Evolutionary conservation across 345 rosid species (phyloP).

Genomic region (Linum usitatissimum): DNA sequence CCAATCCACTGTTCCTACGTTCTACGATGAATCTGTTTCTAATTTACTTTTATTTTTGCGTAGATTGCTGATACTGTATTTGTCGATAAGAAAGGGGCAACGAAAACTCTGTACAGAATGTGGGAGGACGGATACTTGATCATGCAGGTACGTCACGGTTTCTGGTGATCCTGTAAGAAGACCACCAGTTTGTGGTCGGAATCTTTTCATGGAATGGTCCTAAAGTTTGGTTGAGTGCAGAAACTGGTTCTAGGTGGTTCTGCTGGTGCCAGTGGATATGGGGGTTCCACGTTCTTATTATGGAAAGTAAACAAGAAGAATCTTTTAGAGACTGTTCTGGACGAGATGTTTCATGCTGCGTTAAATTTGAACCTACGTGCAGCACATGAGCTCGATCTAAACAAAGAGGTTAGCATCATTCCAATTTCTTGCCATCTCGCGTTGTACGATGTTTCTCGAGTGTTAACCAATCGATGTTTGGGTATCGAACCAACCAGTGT

Average conservation of each 20-base stretch:
- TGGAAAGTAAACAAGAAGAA: slow-evolving; percentile 60
- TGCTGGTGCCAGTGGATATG: neutral
- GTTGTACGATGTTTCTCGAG: too few relatives aligned
- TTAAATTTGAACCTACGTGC: slow-evolving; percentile 58
- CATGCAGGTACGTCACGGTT: slow-evolving; percentile 54
- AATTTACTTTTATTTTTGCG: neutral
- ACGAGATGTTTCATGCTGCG: slow-evolving; percentile 78
- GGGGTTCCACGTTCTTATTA: slow-evolving; percentile 29
- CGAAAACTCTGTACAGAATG: slow-evolving; percentile 49
- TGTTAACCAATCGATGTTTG: too few relatives aligned
- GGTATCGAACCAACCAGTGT: neutral
- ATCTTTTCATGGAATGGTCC: too few relatives aligned
- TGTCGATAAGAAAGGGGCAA: slow-evolving; percentile 56
- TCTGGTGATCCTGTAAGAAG: neutral
- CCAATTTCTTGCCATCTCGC: too few relatives aligned
- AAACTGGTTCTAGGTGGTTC: slow-evolving; percentile 34
- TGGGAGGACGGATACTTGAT: slow-evolving; percentile 77
- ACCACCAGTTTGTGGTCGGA: neutral
- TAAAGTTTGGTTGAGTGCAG: slow-evolving; percentile 22
- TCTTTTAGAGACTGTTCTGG: slow-evolving; percentile 38
- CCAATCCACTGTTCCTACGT: neutral
- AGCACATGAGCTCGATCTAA: slow-evolving; percentile 46
- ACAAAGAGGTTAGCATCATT: slow-evolving; percentile 44
- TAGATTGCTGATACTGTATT: slow-evolving; percentile 60
- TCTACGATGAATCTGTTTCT: neutral